Evolutionary conservation across 345 rosid species (phyloP).

Genomic region (Populus deltoides): DNA sequence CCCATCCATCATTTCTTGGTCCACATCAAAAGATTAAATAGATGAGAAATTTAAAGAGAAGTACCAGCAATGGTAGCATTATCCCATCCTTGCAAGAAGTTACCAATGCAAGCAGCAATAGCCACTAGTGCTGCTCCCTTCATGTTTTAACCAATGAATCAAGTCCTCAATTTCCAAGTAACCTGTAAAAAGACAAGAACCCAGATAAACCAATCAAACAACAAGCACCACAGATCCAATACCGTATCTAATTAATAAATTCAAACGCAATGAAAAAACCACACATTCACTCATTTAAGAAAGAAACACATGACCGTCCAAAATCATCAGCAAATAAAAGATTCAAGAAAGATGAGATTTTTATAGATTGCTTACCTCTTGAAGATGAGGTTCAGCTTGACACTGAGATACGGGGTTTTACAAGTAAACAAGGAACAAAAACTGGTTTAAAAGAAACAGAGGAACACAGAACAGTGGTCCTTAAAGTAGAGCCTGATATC

Average conservation of each 20-base stretch:
- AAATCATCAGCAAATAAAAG: neutral
- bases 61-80: constrained; percentile 98
- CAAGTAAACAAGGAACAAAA: neutral
- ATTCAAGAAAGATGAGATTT: constrained; percentile 12
- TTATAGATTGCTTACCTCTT: constrained; percentile 16
- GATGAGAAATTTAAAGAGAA: constrained; percentile 1
- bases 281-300: neutral
- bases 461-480: neutral
- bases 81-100: constrained; percentile 99
- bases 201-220: constrained; percentile 9
- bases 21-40: constrained; percentile 9
- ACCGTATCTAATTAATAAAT: neutral
- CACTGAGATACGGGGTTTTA: neutral
- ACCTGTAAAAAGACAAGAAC: constrained; percentile 26
- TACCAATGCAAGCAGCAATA: constrained; percentile 84
- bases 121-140: constrained; percentile 85
- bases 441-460: neutral
- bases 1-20: neutral
- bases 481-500: constrained; percentile 2
- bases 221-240: constrained; percentile 15
- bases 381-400: neutral
- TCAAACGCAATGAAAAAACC: neutral
- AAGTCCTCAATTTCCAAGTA: constrained; percentile 14
- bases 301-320: neutral
- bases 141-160: constrained; percentile 43